A percentile compares a stretch with the other conserved stretches of the same genome.
phyloP scores from a whole-genome alignment of 352 stramenopile genomes.

The Globisporangium camurandrum region DNA sequence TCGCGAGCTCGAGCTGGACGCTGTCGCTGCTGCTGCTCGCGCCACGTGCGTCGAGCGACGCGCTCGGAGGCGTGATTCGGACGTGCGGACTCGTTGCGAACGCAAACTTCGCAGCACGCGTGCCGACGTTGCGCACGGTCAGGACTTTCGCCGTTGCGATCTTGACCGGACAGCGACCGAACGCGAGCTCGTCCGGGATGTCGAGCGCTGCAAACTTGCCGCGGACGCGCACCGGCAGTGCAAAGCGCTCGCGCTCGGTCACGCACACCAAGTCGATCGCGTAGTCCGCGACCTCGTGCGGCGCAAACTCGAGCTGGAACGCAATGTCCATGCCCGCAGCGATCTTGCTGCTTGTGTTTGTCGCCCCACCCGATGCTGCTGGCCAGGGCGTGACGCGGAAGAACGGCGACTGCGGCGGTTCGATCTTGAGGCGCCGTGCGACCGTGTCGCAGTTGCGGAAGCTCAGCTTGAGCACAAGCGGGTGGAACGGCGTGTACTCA shows the following conservation, averaged over 20 bases:
- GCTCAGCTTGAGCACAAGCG: constrained; percentile 69
- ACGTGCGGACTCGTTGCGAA: constrained; percentile 63
- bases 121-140: constrained; percentile 88
- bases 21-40: constrained; percentile 31
- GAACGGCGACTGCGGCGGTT: constrained; percentile 75
- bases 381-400: constrained; percentile 63
- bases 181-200: constrained; percentile 86
- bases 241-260: constrained; percentile 93
- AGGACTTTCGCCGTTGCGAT: constrained; percentile 69
- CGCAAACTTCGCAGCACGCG: constrained; percentile 60
- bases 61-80: constrained; percentile 47
- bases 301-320: constrained; percentile 88
- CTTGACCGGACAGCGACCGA: constrained; percentile 86
- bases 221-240: constrained; percentile 83
- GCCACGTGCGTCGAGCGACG: constrained; percentile 32
- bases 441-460: constrained; percentile 92
- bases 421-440: constrained; percentile 85
- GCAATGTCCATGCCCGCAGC: constrained; percentile 91
- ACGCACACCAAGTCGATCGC: constrained; percentile 87
- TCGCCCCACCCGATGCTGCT: constrained; percentile 9
- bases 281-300: constrained; percentile 88
- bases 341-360: constrained; percentile 65
- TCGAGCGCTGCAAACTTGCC: constrained; percentile 82
- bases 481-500: constrained; percentile 88
- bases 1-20: constrained; percentile 75